Evolutionary conservation across 2,329 filamentous ascomycete species (phyloP).

Genomic region (Aspergillus piperis): DNA sequence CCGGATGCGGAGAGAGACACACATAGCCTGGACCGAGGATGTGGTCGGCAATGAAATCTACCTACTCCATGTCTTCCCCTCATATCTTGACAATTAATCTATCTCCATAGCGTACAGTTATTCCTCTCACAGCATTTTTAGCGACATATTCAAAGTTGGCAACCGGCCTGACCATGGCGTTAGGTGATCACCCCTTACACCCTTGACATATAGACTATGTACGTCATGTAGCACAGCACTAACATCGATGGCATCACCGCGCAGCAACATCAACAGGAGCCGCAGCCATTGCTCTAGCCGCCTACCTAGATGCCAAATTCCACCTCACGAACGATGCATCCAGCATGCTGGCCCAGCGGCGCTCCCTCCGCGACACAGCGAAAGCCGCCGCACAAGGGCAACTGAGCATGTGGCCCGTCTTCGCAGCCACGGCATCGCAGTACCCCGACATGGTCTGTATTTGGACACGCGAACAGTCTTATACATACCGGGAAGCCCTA

Average conservation of each 20-base stretch:
- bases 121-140: background rate
- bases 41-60: no score
- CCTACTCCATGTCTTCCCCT: no score
- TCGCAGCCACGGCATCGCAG: constrained; percentile 58
- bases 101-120: background rate
- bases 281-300: constrained; percentile 30
- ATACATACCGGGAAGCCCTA: constrained; percentile 61
- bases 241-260: background rate
- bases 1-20: no score
- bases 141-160: background rate
- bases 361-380: constrained; percentile 48
- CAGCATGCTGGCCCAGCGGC: constrained; percentile 47
- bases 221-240: no score
- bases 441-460: constrained; percentile 60
- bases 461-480: constrained; percentile 65
- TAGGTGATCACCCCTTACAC: background rate
- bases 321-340: constrained; percentile 64
- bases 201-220: no score
- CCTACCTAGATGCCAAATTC: constrained; percentile 63
- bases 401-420: constrained; percentile 65
- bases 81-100: no score
- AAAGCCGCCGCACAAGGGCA: constrained; percentile 54
- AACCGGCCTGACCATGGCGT: constrained; percentile 1
- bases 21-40: no score
- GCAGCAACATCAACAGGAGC: constrained; percentile 20